Conservation (phyloP, 176 grass and related monocot species). For the Raddia guianensis region DNA sequence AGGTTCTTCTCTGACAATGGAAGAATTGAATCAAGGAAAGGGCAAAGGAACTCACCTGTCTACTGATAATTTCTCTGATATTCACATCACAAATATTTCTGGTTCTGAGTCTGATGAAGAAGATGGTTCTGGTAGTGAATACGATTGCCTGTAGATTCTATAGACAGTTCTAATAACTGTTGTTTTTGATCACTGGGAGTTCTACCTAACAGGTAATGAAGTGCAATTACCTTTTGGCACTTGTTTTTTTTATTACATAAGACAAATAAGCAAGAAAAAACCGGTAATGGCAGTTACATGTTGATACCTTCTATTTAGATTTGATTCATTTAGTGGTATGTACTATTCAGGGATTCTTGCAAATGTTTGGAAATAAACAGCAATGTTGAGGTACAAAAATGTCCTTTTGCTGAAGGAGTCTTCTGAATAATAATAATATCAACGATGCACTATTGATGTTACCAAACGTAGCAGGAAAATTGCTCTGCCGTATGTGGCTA, state of each 20-base stretch:
- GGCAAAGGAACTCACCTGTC: conserved; percentile 19
- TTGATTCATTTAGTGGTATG: neutral
- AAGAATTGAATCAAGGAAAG: conserved; percentile 18
- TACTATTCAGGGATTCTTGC: neutral
- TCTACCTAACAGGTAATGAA: conserved; percentile 18
- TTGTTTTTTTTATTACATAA: neutral
- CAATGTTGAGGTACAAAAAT: neutral
- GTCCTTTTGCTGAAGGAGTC: neutral
- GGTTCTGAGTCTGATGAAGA: conserved; percentile 39
- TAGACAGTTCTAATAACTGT: conserved; percentile 34
- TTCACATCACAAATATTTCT: conserved; percentile 10
- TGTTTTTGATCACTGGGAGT: conserved; percentile 23
- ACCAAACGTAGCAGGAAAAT: neutral
- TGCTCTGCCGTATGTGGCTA: neutral
- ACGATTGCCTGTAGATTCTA: neutral
- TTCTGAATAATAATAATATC: too few relatives aligned
- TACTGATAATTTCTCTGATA: conserved; percentile 38
- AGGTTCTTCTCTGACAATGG: conserved; percentile 24
- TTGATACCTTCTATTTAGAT: neutral
- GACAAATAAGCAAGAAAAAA: neutral
- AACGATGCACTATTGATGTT: too few relatives aligned
- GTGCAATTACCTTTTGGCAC: neutral
- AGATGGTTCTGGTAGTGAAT: conserved; percentile 37
- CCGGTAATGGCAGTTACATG: neutral
- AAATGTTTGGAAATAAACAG: neutral